These are phyloP conservation scores for Cyclotella atomus DNA, from an alignment of 108 stramenopile genomes.

Conservation along the genomic window DNA sequence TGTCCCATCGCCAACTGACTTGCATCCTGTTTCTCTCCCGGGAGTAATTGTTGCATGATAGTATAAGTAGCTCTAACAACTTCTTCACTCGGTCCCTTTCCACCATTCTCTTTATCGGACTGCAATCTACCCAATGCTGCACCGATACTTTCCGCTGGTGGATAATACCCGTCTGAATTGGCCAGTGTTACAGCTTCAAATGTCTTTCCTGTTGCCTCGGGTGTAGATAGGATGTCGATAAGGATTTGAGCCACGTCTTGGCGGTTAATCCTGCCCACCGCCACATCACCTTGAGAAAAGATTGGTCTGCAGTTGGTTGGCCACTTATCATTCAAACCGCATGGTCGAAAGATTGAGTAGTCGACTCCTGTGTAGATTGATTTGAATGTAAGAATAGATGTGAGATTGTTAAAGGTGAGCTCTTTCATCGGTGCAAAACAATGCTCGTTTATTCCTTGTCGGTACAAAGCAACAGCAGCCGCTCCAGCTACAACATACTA, in stretches of 20 bases:
- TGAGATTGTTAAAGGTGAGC: too few species aligned
- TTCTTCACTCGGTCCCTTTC: constrained; percentile 51
- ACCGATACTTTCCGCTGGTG: constrained; percentile 51
- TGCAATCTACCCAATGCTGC: constrained; percentile 53
- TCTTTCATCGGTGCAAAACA: too few species aligned
- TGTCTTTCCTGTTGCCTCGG: constrained; percentile 90
- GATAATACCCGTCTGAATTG: constrained; percentile 68
- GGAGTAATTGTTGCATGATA: constrained; percentile 81
- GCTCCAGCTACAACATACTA: not conserved
- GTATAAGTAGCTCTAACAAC: constrained; percentile 61
- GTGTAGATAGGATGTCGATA: constrained; percentile 61
- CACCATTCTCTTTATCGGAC: constrained; percentile 40
- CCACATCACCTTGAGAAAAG: constrained; percentile 86
- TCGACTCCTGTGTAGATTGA: constrained; percentile 39
- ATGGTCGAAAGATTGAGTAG: constrained; percentile 90
- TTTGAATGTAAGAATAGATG: too few species aligned
- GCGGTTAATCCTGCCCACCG: constrained; percentile 91
- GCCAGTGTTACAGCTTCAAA: constrained; percentile 86
- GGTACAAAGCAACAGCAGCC: not conserved
- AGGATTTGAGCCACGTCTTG: constrained; percentile 86
- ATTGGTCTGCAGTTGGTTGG: constrained; percentile 83
- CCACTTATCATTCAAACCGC: constrained; percentile 91
- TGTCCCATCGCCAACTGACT: constrained; percentile 84
- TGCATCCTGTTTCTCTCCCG: constrained; percentile 87
- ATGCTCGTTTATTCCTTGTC: too few species aligned